Percentiles rank a stretch among this genome's conserved stretches.
Conservation (phyloP, 192 early-diverging fungal genomes). For the Rhizoclosmatium globosum region DNA sequence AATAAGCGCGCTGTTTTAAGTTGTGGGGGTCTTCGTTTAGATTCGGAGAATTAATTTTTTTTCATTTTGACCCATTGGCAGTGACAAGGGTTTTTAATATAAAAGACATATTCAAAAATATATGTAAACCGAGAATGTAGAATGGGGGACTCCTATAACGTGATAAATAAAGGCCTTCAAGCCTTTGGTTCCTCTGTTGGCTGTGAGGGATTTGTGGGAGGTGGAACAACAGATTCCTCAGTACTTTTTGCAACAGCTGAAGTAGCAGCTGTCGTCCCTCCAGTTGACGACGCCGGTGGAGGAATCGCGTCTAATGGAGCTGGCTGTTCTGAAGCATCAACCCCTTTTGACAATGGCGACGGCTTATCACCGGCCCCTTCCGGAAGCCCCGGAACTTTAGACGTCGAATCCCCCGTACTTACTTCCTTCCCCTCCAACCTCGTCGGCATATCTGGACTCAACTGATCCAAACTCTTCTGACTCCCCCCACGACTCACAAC, state of each 20-base stretch:
- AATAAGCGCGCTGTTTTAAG: conserved; percentile 80
- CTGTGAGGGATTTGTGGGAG: conserved; percentile 85
- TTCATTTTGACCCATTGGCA: too few relatives aligned
- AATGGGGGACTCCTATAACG: not conserved
- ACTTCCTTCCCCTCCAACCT: too few relatives aligned
- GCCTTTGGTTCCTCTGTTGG: conserved; percentile 46
- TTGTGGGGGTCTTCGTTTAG: conserved; percentile 60
- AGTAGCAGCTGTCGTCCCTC: conserved; percentile 65
- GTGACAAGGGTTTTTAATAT: too few relatives aligned
- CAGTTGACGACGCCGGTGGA: too few relatives aligned
- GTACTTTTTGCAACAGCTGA: conserved; percentile 73
- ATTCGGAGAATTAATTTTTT: too few relatives aligned
- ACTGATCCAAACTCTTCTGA: not conserved
- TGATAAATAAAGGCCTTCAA: not conserved
- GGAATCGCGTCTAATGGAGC: too few relatives aligned
- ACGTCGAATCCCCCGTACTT: not conserved
- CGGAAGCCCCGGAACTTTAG: not conserved
- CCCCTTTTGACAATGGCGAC: too few relatives aligned
- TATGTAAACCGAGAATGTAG: too few relatives aligned
- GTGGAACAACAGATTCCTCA: conserved; percentile 52
- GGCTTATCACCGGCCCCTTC: not conserved
- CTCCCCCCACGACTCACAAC: not conserved
- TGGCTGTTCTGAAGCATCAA: too few relatives aligned
- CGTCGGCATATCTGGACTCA: not conserved
- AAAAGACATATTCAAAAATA: too few relatives aligned